Evolutionary conservation across 208 protist genomes (phyloP), one percentile per base, ranked within the genome.

Genomic region (Blechomonas ayalai): DNA sequence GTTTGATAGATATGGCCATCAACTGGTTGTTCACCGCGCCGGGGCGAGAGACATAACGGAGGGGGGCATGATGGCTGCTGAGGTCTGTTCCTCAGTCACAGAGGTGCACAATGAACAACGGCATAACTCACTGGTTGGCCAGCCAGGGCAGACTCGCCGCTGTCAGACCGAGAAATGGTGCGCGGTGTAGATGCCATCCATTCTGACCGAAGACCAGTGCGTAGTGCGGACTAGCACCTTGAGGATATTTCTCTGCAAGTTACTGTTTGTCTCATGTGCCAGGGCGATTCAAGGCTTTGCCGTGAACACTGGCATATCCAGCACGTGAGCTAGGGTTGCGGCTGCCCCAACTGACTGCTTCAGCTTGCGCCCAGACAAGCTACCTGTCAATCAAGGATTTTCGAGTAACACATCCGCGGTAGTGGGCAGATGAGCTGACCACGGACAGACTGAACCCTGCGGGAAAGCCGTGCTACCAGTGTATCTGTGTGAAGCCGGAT

Each of bases 91-190:
- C 20, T 78, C 71, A 2, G 73, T 84, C 26, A 22, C 87, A 28
- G 82, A 91, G 54, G 80, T 91, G 15, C 87, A 91, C 46, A 91
- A 91, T 39, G 88, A 95, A 52, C 73, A 82, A 48, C 54, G 93
- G 45, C 71, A 78, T 2, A 84, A 95, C 44, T 51, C 93, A 12
- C 58, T 95, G 5, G 6, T 56, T 43, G 32, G 25, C 18, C 32
- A 41, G 57, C 39, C 2, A 22, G 32, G 10, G 3, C 36, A 15
- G 26, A 48, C 7, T 3, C 36, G 20, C 59, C 70, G 8, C 58
- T 91, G 3, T 68, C 65, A 32, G 87, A 87, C 37, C 77, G 82
- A 13, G 82, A 91, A 26, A 80, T 76, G 33, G 73, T 73, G 27
- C 58, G 85, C 37, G 85, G 85, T 19, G 73, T 89, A 10, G 90